These are phyloP conservation scores for Ophiostoma ips DNA, from an alignment of 2,329 filamentous ascomycete genomes.

Conservation along the genomic window DNA sequence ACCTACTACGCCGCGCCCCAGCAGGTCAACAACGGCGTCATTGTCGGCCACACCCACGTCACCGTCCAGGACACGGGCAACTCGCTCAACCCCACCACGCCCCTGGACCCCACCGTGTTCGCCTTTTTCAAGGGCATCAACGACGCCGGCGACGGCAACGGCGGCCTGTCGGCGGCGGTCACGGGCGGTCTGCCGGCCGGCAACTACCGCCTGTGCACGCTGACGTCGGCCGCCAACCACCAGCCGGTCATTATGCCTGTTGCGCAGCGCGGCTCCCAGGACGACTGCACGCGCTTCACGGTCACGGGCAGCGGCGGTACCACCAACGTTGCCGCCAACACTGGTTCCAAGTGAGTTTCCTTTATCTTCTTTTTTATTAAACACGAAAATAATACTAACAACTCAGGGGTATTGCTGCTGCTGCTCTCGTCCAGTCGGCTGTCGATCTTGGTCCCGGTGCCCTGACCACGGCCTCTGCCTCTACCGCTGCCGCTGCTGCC, in stretches of 20 bases:
- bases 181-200: conserved; percentile 26
- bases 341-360: background rate
- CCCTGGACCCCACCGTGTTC: conserved; percentile 36
- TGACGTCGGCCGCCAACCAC: conserved; percentile 27
- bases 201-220: conserved; percentile 29
- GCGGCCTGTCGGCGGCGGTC: conserved; percentile 23
- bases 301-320: conserved; percentile 19
- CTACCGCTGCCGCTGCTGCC: conserved; percentile 9
- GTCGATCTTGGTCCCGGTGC: conserved; percentile 16
- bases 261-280: conserved; percentile 30
- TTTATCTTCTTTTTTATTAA: background rate
- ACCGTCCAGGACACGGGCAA: conserved; percentile 41
- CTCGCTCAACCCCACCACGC: conserved; percentile 31
- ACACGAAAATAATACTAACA: background rate
- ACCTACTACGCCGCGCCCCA: conserved; percentile 49
- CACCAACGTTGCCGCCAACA: conserved; percentile 18
- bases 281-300: conserved; percentile 30
- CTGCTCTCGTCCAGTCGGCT: conserved; percentile 14
- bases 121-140: conserved; percentile 30
- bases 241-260: conserved; percentile 31
- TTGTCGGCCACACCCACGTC: conserved; percentile 47
- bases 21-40: conserved; percentile 30
- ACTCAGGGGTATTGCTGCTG: conserved; percentile 15
- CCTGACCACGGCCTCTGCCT: conserved; percentile 9
- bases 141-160: conserved; percentile 25